Conservation (phyloP, 2,329 filamentous ascomycete genomes). For the Thielaviopsis musarum region DNA sequence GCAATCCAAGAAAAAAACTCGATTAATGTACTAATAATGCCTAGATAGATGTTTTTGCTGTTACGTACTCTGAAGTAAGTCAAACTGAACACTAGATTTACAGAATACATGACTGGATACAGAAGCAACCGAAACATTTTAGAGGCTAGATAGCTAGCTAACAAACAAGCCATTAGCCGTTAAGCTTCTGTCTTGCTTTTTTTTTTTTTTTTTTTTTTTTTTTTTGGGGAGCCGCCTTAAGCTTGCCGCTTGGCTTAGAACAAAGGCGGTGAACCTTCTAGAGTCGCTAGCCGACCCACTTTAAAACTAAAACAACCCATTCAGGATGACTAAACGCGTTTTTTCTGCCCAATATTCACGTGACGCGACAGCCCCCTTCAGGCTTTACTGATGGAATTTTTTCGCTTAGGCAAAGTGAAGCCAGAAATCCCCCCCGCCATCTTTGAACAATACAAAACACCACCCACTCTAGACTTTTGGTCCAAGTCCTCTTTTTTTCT, state of each 20-base stretch:
- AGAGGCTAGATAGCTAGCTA: background rate
- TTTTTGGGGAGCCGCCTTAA: background rate
- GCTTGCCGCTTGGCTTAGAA: background rate
- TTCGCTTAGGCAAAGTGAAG: slow-evolving; percentile 10
- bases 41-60: too few relatives aligned
- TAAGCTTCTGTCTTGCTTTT: background rate
- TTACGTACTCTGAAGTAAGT: too few relatives aligned
- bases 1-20: too few relatives aligned
- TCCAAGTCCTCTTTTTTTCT: slow-evolving; percentile 11
- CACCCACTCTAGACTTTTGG: slow-evolving; percentile 11
- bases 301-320: background rate
- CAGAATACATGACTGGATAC: too few relatives aligned
- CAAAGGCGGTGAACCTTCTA: slow-evolving; percentile 1
- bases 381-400: slow-evolving; percentile 8
- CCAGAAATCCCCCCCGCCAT: slow-evolving; percentile 11
- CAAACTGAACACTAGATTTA: too few relatives aligned
- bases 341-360: slow-evolving; percentile 8
- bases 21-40: too few relatives aligned
- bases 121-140: background rate
- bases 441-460: slow-evolving; percentile 12
- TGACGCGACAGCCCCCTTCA: slow-evolving; percentile 9
- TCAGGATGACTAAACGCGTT: slow-evolving; percentile 9
- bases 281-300: slow-evolving; percentile 2
- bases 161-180: background rate
- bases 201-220: too few relatives aligned